Base-by-base conservation (phyloP, 352 stramenopile genomes). In the Pythium oligandrum region DNA sequence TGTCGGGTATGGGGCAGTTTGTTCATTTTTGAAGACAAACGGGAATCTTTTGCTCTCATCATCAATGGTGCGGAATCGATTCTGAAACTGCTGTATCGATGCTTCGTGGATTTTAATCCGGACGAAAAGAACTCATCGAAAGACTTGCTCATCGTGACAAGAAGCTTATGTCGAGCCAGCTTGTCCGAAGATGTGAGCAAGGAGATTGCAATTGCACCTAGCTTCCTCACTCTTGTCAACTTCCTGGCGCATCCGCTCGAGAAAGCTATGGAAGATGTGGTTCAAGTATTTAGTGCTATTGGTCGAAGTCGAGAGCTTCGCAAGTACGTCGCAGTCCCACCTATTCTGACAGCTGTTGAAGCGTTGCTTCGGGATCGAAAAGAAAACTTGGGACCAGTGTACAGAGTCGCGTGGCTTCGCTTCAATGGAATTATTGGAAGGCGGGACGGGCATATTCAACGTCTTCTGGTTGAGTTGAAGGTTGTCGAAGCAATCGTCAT, bases 1-100 rank as follows among this genome's bases (percentile, higher is more conserved):
- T 78, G 63, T 9, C 68, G 78, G 38, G 76, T 86, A 0, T 90
- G 76, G 75, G 73, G 75, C 4, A 90, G 88, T 12, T 61, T 90
- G 2, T 65, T 86, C 10, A 63, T 74, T 26, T 74, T 74, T 46
- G 63, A 73, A n/a, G 75, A 86, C 57, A 88, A 90, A 39, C 73
- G 71, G 3, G 39, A 55, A 4, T 49, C 57, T 6, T 86, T 88
- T 39, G 68, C 73, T 3, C 54, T 72, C 39, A 49, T 73, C 6
- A 31, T 61, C 1, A 64, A 77, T 42, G 70, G 70, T 0, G 59
- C 78, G 0, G 69, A 80, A 12, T 52, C 55, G n/a, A 55, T 88
- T 6, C 63, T 90, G 0, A 40, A 50, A 1, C 48, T 88, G 5
- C 51, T 85, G 2, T 57, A 68, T 7, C 44, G 51, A 46, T 73